A percentile compares a stretch with the other conserved stretches of the same genome.
These are phyloP conservation scores for Apiospora marii DNA, from an alignment of 2,329 filamentous ascomycete species.

Conservation along the genomic window DNA sequence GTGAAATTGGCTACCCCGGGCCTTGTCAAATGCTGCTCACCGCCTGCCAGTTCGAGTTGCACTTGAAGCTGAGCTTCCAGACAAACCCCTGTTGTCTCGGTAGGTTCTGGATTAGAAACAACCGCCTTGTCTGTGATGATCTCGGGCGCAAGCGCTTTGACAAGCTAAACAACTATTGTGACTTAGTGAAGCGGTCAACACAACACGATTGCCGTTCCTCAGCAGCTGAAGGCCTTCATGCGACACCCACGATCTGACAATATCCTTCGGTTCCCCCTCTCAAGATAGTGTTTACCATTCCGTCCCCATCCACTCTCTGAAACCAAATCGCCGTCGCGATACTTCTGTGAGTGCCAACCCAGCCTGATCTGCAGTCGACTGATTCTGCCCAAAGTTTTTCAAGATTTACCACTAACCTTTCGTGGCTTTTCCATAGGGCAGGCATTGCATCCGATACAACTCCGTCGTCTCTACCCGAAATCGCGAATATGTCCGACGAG, in stretches of 20 bases:
- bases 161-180: constrained; percentile 12
- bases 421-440: neutral
- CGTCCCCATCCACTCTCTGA: neutral
- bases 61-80: neutral
- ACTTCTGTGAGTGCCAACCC: constrained; percentile 2
- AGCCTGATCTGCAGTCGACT: neutral
- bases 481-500: constrained; percentile 37
- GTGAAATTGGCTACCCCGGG: neutral
- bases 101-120: constrained; percentile 17
- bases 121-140: constrained; percentile 18
- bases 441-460: neutral
- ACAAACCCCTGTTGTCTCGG: constrained; percentile 14
- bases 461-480: neutral
- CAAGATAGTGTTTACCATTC: constrained; percentile 4
- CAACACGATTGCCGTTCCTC: neutral
- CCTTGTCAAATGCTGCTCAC: neutral
- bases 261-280: neutral
- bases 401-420: neutral
- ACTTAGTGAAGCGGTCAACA: constrained; percentile 19
- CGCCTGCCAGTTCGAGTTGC: neutral
- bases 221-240: neutral
- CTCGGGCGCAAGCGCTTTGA: constrained; percentile 20
- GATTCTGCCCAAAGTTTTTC: neutral
- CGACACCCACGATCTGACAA: constrained; percentile 11
- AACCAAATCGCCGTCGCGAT: neutral